phyloP scores from a whole-genome alignment of 1,284 basidiomycete species.

The Cutaneotrichosporon spelunceum region DNA sequence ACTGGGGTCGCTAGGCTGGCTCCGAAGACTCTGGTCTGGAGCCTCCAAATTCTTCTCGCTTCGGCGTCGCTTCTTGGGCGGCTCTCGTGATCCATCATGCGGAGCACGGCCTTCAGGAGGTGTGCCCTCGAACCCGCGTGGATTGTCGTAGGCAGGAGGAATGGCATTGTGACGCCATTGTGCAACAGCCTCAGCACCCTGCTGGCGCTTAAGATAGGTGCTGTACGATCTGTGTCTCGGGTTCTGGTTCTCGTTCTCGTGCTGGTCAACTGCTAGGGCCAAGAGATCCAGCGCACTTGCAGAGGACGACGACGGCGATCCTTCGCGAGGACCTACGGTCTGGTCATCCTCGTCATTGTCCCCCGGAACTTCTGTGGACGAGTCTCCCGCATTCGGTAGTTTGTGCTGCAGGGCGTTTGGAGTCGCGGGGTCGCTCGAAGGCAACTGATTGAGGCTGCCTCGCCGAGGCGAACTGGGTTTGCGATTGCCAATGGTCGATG shows the following conservation, averaged over 20 bases:
- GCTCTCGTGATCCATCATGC: slow-evolving; percentile 11
- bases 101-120: slow-evolving; percentile 17
- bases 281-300: slow-evolving; percentile 42
- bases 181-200: slow-evolving; percentile 45
- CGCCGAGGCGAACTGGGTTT: slow-evolving; percentile 22
- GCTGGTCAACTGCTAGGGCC: slow-evolving; percentile 34
- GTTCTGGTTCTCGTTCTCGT: slow-evolving; percentile 21
- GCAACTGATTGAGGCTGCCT: not conserved
- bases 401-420: slow-evolving; percentile 2
- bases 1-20: not conserved
- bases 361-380: slow-evolving; percentile 23
- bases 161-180: slow-evolving; percentile 45
- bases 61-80: slow-evolving; percentile 41
- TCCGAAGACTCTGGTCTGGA: slow-evolving; percentile 13
- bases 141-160: slow-evolving; percentile 27
- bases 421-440: slow-evolving; percentile 5
- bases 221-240: slow-evolving; percentile 12
- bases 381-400: slow-evolving; percentile 6
- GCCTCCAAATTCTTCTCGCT: slow-evolving; percentile 32
- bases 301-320: slow-evolving; percentile 42
- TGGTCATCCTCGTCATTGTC: slow-evolving; percentile 46
- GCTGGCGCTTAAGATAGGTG: slow-evolving; percentile 41
- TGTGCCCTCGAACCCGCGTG: slow-evolving; percentile 24
- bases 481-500: slow-evolving; percentile 22
- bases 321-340: slow-evolving; percentile 42